phyloP scores from a whole-genome alignment of 116 monocot species.

The Zostera marina region DNA sequence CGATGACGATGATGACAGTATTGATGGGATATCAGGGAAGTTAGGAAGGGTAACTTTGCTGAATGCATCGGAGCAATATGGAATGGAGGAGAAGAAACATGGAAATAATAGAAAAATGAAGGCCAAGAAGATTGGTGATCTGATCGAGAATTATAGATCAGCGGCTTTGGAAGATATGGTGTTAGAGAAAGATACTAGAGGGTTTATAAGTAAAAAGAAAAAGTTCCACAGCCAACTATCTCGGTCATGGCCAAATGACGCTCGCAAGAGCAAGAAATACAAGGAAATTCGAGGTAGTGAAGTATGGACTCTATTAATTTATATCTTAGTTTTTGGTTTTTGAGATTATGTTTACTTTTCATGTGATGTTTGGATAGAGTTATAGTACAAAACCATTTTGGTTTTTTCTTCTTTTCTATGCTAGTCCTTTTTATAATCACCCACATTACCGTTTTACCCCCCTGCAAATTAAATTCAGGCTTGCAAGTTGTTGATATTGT shows the following conservation, averaged over 20 bases:
- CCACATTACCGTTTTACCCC: too few species aligned
- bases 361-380: too few species aligned
- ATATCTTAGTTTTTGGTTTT: background rate
- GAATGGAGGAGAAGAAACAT: constrained; percentile 36
- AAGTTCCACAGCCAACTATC: constrained; percentile 32
- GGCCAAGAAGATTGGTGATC: background rate
- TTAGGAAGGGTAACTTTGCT: constrained; percentile 38
- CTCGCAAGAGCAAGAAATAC: constrained; percentile 29
- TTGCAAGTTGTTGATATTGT: too few species aligned
- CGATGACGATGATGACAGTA: constrained; percentile 16
- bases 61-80: constrained; percentile 59
- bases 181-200: constrained; percentile 39
- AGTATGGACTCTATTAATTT: background rate
- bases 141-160: constrained; percentile 12
- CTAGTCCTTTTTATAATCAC: too few species aligned
- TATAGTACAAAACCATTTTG: too few species aligned
- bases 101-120: constrained; percentile 17
- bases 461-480: too few species aligned
- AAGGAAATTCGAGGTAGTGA: constrained; percentile 35
- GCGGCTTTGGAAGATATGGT: constrained; percentile 33
- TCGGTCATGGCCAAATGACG: constrained; percentile 58
- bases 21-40: constrained; percentile 13
- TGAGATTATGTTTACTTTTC: background rate
- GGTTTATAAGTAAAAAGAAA: constrained; percentile 17
- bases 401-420: too few species aligned